Evolutionary conservation across 139 green algal species (phyloP).

Genomic region (Pleodorina starrii): DNA sequence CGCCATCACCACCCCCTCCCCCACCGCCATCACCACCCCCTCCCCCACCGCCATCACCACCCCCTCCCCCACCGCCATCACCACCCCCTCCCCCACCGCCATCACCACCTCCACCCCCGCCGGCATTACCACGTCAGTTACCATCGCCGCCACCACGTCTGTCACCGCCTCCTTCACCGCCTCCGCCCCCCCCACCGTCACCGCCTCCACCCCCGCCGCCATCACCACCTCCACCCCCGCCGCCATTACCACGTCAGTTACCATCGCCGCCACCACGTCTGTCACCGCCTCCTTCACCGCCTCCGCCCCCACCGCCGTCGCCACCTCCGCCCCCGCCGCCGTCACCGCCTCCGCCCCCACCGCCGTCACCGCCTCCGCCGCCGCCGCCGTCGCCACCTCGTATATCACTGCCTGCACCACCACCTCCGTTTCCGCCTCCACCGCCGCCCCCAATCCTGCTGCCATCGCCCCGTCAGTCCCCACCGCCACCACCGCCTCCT

Average conservation of each 20-base stretch:
- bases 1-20: neutral
- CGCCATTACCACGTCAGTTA: neutral
- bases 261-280: no score
- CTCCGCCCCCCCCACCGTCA: neutral
- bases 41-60: neutral
- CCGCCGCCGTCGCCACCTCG: neutral
- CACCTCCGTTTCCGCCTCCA: neutral
- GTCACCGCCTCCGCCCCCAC: neutral
- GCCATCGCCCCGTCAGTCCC: neutral
- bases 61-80: neutral
- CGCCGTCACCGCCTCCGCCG: no score
- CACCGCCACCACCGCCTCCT: neutral
- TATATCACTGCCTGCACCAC: neutral
- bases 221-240: neutral
- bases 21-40: neutral
- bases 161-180: neutral
- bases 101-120: neutral
- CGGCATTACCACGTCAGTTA: neutral
- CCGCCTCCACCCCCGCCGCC: no score
- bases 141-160: no score
- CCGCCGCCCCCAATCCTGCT: no score
- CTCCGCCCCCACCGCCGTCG: no score
- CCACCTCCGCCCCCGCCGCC: neutral
- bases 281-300: neutral
- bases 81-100: no score